phyloP scores from a whole-genome alignment of 306 rosid genomes.

The Echinosophora koreensis region DNA sequence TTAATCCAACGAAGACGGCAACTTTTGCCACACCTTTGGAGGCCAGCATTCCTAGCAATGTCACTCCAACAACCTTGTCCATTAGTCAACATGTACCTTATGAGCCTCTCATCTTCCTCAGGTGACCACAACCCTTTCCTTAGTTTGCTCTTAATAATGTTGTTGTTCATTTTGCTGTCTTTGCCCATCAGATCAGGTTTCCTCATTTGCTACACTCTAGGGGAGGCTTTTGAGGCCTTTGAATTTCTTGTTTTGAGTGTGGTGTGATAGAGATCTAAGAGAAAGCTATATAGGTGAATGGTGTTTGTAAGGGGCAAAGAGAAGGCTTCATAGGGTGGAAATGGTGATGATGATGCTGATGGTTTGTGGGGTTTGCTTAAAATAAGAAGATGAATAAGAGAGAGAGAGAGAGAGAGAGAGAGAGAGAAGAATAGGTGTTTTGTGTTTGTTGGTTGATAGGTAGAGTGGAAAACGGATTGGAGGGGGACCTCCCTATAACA shows the following conservation, averaged over 20 bases:
- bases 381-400: slow-evolving; percentile 52
- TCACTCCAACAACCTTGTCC: slow-evolving; percentile 93
- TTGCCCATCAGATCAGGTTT: slow-evolving; percentile 46
- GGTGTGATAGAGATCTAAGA: slow-evolving; percentile 43
- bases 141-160: slow-evolving; percentile 47
- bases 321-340: slow-evolving; percentile 69
- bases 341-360: slow-evolving; percentile 67
- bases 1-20: slow-evolving; percentile 94
- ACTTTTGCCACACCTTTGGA: slow-evolving; percentile 80
- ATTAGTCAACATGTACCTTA: slow-evolving; percentile 76
- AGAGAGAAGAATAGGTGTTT: slow-evolving; percentile 37
- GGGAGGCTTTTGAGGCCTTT: background rate
- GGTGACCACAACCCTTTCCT: slow-evolving; percentile 89
- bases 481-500: slow-evolving; percentile 78
- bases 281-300: slow-evolving; percentile 46
- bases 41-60: slow-evolving; percentile 77
- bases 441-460: slow-evolving; percentile 75
- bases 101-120: slow-evolving; percentile 80
- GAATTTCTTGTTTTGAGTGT: slow-evolving; percentile 28
- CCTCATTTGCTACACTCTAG: slow-evolving; percentile 35
- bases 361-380: slow-evolving; percentile 75
- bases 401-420: slow-evolving; percentile 34
- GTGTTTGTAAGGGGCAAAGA: slow-evolving; percentile 36
- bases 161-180: slow-evolving; percentile 34
- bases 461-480: slow-evolving; percentile 92